Evolutionary conservation across 2,329 filamentous ascomycete species (phyloP).

Genomic region (Scopulariopsis brevicaulis): DNA sequence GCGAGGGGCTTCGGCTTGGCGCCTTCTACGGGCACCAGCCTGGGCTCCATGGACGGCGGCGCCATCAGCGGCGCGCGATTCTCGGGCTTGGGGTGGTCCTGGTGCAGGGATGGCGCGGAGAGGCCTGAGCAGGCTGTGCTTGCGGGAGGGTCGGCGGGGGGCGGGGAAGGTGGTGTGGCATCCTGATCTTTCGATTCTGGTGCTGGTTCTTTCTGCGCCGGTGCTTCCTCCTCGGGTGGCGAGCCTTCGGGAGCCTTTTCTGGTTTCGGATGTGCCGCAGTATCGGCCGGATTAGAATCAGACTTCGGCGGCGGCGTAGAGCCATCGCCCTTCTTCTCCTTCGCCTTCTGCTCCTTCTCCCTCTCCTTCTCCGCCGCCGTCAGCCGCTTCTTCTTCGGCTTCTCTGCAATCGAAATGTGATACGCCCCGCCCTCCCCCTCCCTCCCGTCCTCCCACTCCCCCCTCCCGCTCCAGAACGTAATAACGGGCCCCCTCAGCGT

Average conservation of each 20-base stretch:
- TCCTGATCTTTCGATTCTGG: not conserved
- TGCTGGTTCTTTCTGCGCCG: not conserved
- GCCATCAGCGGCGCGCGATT: slow-evolving; percentile 2
- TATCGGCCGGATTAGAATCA: not conserved
- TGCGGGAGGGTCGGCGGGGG: not conserved
- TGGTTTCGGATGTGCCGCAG: not conserved
- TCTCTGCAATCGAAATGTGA: slow-evolving; percentile 50
- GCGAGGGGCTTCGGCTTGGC: not conserved
- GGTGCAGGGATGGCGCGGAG: not conserved
- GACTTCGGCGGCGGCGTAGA: not conserved
- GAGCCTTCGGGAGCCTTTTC: not conserved
- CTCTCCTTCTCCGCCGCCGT: slow-evolving; percentile 23
- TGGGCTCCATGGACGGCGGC: slow-evolving; percentile 4
- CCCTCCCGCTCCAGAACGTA: slow-evolving; percentile 87
- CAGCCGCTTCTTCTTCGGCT: slow-evolving; percentile 45
- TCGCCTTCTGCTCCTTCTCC: slow-evolving; percentile 13
- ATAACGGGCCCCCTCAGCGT: slow-evolving; percentile 82
- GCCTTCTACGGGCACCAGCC: slow-evolving; percentile 1
- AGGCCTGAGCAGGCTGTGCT: not conserved
- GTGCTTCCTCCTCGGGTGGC: not conserved
- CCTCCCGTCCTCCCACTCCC: slow-evolving; percentile 67
- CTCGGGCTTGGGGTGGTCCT: not conserved
- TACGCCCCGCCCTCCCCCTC: slow-evolving; percentile 56
- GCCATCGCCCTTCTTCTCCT: not conserved
- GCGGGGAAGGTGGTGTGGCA: not conserved